Percentiles rank a stretch among this genome's conserved stretches.
phyloP scores from a whole-genome alignment of 2,329 filamentous ascomycete genomes.

The Ilyonectria mors-panacis region DNA sequence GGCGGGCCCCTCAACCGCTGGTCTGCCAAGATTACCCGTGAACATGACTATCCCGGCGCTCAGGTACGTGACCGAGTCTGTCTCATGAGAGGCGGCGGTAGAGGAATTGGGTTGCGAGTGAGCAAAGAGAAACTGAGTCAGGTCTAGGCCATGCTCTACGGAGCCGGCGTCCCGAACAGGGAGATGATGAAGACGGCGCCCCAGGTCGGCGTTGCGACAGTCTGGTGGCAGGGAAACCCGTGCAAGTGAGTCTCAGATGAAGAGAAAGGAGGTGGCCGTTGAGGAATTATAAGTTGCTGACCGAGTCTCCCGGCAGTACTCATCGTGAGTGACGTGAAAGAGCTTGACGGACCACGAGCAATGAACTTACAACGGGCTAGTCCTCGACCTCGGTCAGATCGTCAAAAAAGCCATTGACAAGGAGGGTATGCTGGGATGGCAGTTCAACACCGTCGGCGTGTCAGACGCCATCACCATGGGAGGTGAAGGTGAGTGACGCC shows the following conservation, averaged over 20 bases:
- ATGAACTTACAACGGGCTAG: conserved; percentile 57
- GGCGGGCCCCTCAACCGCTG: conserved; percentile 82
- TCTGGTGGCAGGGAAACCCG: conserved; percentile 98
- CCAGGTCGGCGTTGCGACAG: conserved; percentile 90
- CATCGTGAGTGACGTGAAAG: conserved; percentile 56
- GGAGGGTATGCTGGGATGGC: conserved; percentile 92
- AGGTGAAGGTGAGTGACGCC: conserved; percentile 76
- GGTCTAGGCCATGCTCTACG: conserved; percentile 90
- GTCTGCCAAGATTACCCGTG: conserved; percentile 85
- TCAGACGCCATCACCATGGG: conserved; percentile 97
- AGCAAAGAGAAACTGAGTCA: background rate
- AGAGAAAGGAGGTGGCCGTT: background rate
- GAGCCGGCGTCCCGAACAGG: conserved; percentile 86
- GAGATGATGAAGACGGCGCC: conserved; percentile 91
- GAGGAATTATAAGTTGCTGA: conserved; percentile 24
- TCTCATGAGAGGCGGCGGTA: background rate
- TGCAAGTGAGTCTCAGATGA: conserved; percentile 79
- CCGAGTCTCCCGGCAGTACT: conserved; percentile 49
- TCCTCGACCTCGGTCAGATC: conserved; percentile 88
- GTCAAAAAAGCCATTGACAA: conserved; percentile 87
- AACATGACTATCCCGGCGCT: conserved; percentile 92
- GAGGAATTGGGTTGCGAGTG: background rate
- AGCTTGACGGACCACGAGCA: conserved; percentile 3
- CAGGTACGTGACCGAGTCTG: conserved; percentile 69
- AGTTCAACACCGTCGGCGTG: conserved; percentile 91